Conservation (phyloP, 2,329 filamentous ascomycete genomes). For the Colletotrichum zoysiae region DNA sequence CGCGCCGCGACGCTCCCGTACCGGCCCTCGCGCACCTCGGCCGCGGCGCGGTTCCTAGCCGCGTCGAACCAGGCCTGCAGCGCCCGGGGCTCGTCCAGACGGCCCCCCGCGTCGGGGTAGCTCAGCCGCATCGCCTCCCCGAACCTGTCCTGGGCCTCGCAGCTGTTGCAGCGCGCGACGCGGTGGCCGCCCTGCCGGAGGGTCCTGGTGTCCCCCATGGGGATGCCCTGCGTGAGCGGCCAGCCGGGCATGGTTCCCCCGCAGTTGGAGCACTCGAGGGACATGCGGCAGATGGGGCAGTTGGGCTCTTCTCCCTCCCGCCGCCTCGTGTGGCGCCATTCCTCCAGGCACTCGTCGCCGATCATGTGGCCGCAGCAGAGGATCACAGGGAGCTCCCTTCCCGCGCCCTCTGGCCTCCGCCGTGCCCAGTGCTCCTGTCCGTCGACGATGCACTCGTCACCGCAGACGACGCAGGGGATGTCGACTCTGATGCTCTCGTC, state of each 20-base stretch:
- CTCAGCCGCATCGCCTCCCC: not conserved
- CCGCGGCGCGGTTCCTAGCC: not conserved
- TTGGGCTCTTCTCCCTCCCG: too few relatives aligned
- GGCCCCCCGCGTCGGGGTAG: not conserved
- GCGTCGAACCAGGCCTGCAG: not conserved
- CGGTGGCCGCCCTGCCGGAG: not conserved
- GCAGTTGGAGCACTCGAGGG: not conserved
- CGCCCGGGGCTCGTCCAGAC: not conserved
- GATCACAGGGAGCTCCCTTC: not conserved
- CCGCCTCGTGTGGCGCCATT: not conserved
- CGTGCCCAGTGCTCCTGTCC: not conserved
- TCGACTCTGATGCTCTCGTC: not conserved
- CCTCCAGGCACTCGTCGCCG: slow-evolving; percentile 4
- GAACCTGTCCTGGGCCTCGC: not conserved
- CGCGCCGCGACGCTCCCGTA: not conserved
- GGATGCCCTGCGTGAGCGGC: not conserved
- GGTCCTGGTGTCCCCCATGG: not conserved
- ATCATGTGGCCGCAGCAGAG: slow-evolving; percentile 10
- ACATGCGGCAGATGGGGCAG: slow-evolving; percentile 10
- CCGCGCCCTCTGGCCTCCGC: not conserved
- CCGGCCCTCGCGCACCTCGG: not conserved
- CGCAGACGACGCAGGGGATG: slow-evolving; percentile 6
- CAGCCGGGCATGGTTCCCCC: not conserved
- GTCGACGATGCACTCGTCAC: not conserved
- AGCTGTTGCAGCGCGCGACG: not conserved